A percentile compares a stretch with the other conserved stretches of the same genome.
Conservation (phyloP, 1,284 basidiomycete species). For the Athelia psychrophila region DNA sequence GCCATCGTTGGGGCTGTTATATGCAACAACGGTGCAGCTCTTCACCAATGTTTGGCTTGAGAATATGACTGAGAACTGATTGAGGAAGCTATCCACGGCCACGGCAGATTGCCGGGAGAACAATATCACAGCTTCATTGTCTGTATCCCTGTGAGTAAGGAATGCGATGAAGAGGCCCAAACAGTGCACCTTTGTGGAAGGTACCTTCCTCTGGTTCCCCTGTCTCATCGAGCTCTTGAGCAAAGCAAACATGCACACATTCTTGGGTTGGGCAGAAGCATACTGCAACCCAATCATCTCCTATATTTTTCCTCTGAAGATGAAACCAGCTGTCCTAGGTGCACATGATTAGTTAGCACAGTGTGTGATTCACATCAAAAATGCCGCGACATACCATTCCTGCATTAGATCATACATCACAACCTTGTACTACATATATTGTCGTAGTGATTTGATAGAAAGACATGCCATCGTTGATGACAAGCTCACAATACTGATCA, state of each 20-base stretch:
- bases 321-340: slow-evolving; percentile 11
- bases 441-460: slow-evolving; percentile 11
- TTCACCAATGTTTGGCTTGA: slow-evolving; percentile 3
- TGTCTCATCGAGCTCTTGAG: slow-evolving; percentile 4
- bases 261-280: slow-evolving; percentile 8
- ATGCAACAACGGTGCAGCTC: slow-evolving; percentile 4
- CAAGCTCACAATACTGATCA: slow-evolving; percentile 1
- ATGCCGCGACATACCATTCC: neutral
- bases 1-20: neutral
- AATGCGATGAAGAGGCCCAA: neutral
- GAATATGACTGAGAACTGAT: slow-evolving; percentile 9
- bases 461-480: slow-evolving; percentile 6
- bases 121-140: slow-evolving; percentile 4
- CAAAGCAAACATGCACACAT: slow-evolving; percentile 10
- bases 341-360: slow-evolving; percentile 1
- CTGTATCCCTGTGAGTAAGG: neutral
- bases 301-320: slow-evolving; percentile 7
- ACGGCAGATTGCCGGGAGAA: slow-evolving; percentile 8
- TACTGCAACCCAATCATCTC: neutral
- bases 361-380: neutral
- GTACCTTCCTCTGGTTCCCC: slow-evolving; percentile 5
- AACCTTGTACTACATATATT: slow-evolving; percentile 14
- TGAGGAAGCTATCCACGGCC: slow-evolving; percentile 2
- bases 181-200: neutral
- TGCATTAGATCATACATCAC: slow-evolving; percentile 8